These are phyloP conservation scores for Trypanosoma vivax DNA, from an alignment of 208 protist species.

Conservation along the genomic window DNA sequence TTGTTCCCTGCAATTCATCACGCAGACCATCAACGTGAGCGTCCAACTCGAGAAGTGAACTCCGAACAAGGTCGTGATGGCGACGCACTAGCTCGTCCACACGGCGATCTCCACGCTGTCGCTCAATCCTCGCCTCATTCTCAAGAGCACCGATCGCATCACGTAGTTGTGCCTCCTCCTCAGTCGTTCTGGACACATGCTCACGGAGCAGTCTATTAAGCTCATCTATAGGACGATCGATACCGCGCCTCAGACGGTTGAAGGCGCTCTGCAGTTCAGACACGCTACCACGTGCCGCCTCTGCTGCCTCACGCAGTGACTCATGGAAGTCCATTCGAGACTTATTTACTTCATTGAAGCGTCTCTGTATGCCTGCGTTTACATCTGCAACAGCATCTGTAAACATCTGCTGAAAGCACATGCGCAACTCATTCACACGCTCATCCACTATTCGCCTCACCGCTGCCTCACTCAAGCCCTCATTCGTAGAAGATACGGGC, in stretches of 20 bases:
- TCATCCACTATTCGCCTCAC: slow-evolving; percentile 16
- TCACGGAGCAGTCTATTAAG: slow-evolving; percentile 13
- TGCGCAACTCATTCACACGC: slow-evolving; percentile 3
- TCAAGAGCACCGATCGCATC: slow-evolving; percentile 30
- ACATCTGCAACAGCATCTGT: slow-evolving; percentile 4
- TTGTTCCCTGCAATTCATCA: slow-evolving; percentile 17
- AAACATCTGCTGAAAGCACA: slow-evolving; percentile 6
- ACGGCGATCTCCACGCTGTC: slow-evolving; percentile 42
- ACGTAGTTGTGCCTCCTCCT: slow-evolving; percentile 30
- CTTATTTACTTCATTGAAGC: slow-evolving; percentile 10
- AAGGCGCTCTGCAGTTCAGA: slow-evolving; percentile 17
- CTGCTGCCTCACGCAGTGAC: slow-evolving; percentile 11
- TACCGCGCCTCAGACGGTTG: slow-evolving; percentile 13
- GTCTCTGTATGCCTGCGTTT: neutral
- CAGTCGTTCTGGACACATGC: slow-evolving; percentile 7
- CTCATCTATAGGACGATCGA: slow-evolving; percentile 23
- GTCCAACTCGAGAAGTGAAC: slow-evolving; percentile 30
- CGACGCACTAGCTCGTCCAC: slow-evolving; percentile 37
- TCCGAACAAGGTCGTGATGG: slow-evolving; percentile 42
- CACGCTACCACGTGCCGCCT: slow-evolving; percentile 1
- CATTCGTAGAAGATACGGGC: neutral
- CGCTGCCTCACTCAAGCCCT: slow-evolving; percentile 11
- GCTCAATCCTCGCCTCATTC: slow-evolving; percentile 18
- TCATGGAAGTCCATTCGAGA: slow-evolving; percentile 6
- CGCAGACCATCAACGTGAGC: slow-evolving; percentile 31